A percentile compares a stretch with the other conserved stretches of the same genome.
Conservation (phyloP, 2,329 filamentous ascomycete genomes). For the Phialocephala sp. region DNA sequence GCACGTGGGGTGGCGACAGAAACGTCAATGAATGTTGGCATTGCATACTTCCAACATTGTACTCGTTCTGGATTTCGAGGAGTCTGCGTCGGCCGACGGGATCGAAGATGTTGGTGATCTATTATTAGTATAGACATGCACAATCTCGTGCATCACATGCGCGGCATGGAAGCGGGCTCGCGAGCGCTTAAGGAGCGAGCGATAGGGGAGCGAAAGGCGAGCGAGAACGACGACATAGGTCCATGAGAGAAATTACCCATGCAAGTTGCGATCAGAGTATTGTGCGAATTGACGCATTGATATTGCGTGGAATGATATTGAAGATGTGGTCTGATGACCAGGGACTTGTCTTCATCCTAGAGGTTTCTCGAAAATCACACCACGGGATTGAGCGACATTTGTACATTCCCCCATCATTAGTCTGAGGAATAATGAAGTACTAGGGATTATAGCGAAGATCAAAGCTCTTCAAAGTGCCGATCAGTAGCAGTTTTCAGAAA, state of each 20-base stretch:
- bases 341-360: not conserved
- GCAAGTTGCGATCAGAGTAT: not conserved
- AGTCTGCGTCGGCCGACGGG: not conserved
- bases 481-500: not conserved
- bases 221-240: not conserved
- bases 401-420: too few relatives aligned
- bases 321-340: constrained; percentile 4
- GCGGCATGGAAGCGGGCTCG: not conserved
- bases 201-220: not conserved
- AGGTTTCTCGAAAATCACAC: not conserved
- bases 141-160: constrained; percentile 6
- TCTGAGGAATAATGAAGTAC: not conserved
- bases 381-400: not conserved
- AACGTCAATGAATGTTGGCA: not conserved
- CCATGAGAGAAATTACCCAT: not conserved
- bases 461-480: not conserved
- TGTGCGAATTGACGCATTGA: not conserved
- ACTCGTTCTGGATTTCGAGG: not conserved
- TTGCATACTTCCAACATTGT: not conserved
- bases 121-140: constrained; percentile 4
- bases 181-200: not conserved
- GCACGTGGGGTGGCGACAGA: not conserved
- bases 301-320: constrained; percentile 1
- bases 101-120: not conserved
- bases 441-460: not conserved